These are phyloP conservation scores for Rhytidhysteron rufulum DNA, from an alignment of 2,329 filamentous ascomycete genomes.

Conservation along the genomic window DNA sequence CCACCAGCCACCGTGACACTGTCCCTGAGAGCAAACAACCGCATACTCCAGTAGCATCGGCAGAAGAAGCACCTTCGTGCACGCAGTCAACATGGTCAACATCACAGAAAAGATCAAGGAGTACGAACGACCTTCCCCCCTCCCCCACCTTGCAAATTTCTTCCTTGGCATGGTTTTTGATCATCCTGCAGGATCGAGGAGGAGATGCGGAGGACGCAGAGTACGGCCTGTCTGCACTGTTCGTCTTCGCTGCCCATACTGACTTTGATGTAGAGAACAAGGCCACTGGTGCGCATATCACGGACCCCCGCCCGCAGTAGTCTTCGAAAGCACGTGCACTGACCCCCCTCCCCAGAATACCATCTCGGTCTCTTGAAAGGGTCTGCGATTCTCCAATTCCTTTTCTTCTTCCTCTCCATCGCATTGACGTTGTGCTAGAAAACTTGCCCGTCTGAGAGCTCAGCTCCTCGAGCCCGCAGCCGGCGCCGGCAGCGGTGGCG, in stretches of 20 bases:
- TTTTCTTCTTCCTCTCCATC: not conserved
- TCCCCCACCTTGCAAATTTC: conserved; percentile 17
- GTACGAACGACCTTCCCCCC: conserved; percentile 62
- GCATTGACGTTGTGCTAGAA: conserved; percentile 54
- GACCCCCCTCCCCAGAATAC: conserved; percentile 65
- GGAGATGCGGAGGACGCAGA: conserved; percentile 99
- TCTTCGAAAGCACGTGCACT: conserved; percentile 29
- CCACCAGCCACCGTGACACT: too few relatives aligned
- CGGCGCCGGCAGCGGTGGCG: conserved; percentile 72
- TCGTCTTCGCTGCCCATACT: conserved; percentile 21
- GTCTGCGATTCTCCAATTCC: conserved; percentile 47
- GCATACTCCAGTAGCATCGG: too few relatives aligned
- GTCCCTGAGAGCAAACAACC: too few relatives aligned
- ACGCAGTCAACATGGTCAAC: conserved; percentile 79
- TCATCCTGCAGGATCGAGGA: conserved; percentile 81
- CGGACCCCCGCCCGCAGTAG: conserved; percentile 3
- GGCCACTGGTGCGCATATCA: conserved; percentile 73
- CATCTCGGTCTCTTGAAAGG: conserved; percentile 97
- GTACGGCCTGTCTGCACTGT: conserved; percentile 49
- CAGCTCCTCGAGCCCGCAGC: conserved; percentile 88
- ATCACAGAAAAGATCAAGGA: conserved; percentile 99
- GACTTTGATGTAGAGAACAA: conserved; percentile 76
- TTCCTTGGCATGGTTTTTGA: conserved; percentile 21
- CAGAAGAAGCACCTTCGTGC: too few relatives aligned
- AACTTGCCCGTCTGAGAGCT: conserved; percentile 89